Evolutionary conservation across 306 rosid genomes (phyloP), one percentile per base, ranked within the genome.

Genomic region (Quillaja saponaria): DNA sequence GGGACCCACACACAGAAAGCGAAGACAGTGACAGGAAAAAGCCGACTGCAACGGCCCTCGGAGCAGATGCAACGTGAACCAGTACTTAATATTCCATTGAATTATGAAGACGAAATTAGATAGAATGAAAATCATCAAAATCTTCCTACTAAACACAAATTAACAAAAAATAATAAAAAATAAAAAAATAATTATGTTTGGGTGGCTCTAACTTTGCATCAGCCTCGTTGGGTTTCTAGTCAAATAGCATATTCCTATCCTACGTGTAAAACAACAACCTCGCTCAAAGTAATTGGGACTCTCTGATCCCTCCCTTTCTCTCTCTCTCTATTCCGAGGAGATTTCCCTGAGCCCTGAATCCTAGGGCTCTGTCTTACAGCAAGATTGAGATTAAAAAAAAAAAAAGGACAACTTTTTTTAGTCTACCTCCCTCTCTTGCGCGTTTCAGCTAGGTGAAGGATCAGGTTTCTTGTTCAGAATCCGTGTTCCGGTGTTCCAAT

Each of bases 401-500:
- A 21, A n/a, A 10, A 41, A 13, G 10, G 10, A 42, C 48, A 19
- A 5, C 13, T 9, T 21, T 41, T 58, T 10, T 0, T 4, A 7
- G 20, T 37, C 47, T 57, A 10, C n/a, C 0, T 3, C 10, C 12
- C 15, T 57, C 5, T 12, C 8, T 18, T 38, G 6, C 8, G n/a
- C 19, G 13, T 40, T 40, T 13, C 25, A 46, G 33, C 48, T 51
- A 54, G 7, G 61, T 37, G 48, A 39, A 58, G 10, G 15, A 25
- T 48, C 17, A 25, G 13, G 3, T 17, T 51, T 31, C 15, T 15
- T 4, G 11, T 12, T 18, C 41, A 33, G 31, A 13, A 13, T 13
- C 19, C 40, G 41, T 13, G 61, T 38, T 35, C 0, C 15, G 21
- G 33, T 37, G 13, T 59, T 53, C 72, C 69, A 7, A 46, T 18